phyloP scores from a whole-genome alignment of 768 basidiomycete genomes.

The Cystofilobasidium ferigula region DNA sequence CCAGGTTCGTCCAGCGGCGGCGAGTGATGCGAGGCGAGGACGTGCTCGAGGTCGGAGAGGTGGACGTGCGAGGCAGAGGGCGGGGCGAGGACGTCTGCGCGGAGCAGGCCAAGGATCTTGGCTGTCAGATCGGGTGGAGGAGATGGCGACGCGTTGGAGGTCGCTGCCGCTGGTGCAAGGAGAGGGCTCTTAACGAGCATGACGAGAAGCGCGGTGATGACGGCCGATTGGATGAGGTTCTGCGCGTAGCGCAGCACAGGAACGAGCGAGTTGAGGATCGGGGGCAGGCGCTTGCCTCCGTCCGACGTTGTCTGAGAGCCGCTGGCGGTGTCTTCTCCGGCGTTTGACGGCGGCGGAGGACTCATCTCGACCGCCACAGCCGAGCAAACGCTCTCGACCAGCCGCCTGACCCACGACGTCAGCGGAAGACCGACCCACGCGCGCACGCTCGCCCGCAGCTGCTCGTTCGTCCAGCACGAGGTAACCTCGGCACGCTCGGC shows the following conservation, averaged over 20 bases:
- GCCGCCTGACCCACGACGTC: neutral
- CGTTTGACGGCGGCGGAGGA: neutral
- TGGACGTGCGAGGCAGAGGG: neutral
- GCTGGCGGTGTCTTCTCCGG: neutral
- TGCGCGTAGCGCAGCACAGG: conserved; percentile 10
- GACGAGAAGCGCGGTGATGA: conserved; percentile 12
- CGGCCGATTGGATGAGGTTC: conserved; percentile 10
- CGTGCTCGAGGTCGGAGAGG: conserved; percentile 4
- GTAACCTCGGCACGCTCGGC: neutral
- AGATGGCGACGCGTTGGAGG: too few species aligned
- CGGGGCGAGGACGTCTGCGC: conserved; percentile 6
- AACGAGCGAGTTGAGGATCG: neutral
- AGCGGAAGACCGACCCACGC: neutral
- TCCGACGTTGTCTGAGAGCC: neutral
- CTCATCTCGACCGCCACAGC: too few species aligned
- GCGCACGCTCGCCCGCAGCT: neutral
- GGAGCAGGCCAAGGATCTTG: neutral
- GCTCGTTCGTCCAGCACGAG: neutral
- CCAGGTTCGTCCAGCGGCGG: too few species aligned
- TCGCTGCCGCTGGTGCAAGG: neutral
- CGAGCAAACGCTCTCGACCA: neutral
- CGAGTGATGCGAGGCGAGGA: too few species aligned
- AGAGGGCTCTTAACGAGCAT: too few species aligned
- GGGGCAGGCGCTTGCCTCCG: neutral
- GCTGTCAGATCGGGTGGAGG: neutral